phyloP scores from a whole-genome alignment of 2,329 filamentous ascomycete genomes.

The Pseudogymnoascus sp. region DNA sequence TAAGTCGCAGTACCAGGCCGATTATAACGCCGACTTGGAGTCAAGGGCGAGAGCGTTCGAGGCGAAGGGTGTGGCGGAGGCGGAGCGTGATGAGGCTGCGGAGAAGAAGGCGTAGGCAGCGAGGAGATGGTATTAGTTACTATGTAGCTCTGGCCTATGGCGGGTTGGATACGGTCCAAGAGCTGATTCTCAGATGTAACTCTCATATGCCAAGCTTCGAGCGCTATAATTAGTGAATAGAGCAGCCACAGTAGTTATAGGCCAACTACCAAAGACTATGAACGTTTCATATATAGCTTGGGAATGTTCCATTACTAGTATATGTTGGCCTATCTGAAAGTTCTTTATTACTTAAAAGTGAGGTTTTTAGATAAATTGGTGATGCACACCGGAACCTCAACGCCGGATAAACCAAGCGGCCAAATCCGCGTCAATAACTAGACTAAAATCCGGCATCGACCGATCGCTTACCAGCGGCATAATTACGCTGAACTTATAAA shows the following conservation, averaged over 20 bases:
- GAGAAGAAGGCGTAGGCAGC: background rate
- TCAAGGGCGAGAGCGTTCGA: slow-evolving; percentile 50
- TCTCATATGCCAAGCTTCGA: background rate
- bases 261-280: background rate
- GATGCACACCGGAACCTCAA: background rate
- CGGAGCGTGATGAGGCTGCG: background rate
- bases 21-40: slow-evolving; percentile 48
- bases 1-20: slow-evolving; percentile 42
- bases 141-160: background rate
- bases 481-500: background rate
- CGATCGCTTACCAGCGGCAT: background rate
- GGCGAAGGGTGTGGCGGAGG: slow-evolving; percentile 37
- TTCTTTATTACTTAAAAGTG: background rate
- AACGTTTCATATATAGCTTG: background rate
- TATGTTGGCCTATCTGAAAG: background rate
- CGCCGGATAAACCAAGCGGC: background rate
- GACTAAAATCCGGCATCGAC: background rate
- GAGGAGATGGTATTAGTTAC: background rate
- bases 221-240: background rate
- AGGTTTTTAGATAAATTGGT: background rate
- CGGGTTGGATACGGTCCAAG: background rate
- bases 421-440: background rate
- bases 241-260: background rate
- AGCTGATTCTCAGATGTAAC: background rate
- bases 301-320: background rate